A percentile compares a stretch with the other conserved stretches of the same genome.
Evolutionary conservation across 75 land plant genomes (phyloP).

Genomic region (Cryptomeria japonica): DNA sequence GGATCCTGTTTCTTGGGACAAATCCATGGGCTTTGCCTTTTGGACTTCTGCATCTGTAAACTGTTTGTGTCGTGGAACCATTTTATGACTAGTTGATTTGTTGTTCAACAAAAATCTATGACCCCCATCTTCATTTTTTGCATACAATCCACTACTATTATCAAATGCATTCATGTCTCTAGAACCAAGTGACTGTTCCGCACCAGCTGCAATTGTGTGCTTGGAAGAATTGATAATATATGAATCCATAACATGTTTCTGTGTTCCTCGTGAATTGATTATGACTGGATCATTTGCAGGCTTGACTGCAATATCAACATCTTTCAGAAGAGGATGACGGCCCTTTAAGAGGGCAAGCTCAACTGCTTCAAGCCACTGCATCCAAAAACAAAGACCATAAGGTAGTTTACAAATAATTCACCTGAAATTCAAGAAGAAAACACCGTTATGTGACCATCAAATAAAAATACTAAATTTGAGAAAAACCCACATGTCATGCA

Average conservation of each 20-base stretch:
- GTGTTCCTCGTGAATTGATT: background rate
- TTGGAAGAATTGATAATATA: background rate
- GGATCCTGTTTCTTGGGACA: background rate
- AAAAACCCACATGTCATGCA: background rate
- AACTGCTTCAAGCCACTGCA: conserved; percentile 96
- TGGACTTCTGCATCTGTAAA: background rate
- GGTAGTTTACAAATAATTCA: conserved; percentile 3
- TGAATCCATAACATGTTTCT: conserved; percentile 7
- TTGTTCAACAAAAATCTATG: background rate
- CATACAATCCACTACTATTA: background rate
- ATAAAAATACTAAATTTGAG: background rate
- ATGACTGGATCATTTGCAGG: conserved; percentile 46
- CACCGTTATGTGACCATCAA: background rate
- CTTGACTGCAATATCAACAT: conserved; percentile 65
- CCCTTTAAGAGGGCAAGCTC: conserved; percentile 95
- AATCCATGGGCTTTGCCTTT: background rate
- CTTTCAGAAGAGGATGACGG: conserved; percentile 80
- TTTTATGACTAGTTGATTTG: background rate
- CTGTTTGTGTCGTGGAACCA: background rate
- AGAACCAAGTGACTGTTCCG: background rate
- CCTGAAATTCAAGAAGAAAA: background rate
- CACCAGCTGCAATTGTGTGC: background rate
- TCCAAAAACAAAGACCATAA: conserved; percentile 11
- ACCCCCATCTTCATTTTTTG: background rate
- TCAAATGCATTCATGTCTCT: conserved; percentile 6